Base-by-base conservation (phyloP, 305 asterid species). In the Fraxinus greggii region DNA sequence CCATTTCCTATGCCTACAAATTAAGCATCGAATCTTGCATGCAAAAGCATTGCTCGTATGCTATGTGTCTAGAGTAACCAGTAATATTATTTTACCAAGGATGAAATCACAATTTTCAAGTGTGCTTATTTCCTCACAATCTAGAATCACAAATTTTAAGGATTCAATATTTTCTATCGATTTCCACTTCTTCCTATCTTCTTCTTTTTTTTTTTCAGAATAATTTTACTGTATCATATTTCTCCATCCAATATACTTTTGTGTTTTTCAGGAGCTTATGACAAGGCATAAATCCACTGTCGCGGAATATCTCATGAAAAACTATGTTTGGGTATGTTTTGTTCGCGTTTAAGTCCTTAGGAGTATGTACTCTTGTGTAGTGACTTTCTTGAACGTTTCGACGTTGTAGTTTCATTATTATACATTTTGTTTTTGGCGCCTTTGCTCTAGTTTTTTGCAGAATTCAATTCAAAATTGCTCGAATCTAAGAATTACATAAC, bases 401-500 rank as follows among this genome's bases (percentile, higher is more conserved):
- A 10, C 40, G 32, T 79, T 9, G 38, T 2, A 19, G n/a, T 72
- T 72, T 45, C 75, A 67, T 45, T 13, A 13, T 33, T 17, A 15
- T 24, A 45, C 51, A 3, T 26, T 29, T 75, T 40, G n/a, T n/a
- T 31, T 7, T 56, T 51, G 29, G 7, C 72, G 12, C 12, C 28
- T 75, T 69, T 73, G 15, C 23, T 80, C 31, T 81, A 89, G 91
- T 83, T 89, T 84, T 89, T 86, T 31, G 54, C 65, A 24, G 89
- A 89, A 51, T 89, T 89, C 75, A 89, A 89, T 77, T 84, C 83
- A 3, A 88, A 88, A 75, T 80, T 88, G 69, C 84, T 89, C 56
- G 86, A 83, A 85, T 89, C 90, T 4, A 6, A 86, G 73, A 89
- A 89, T 77, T 89, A 89, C 76, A 85, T 89, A 76, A 86, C 90